Evolutionary conservation across 2,329 filamentous ascomycete species (phyloP).

Genomic region (Davidsoniella australis): DNA sequence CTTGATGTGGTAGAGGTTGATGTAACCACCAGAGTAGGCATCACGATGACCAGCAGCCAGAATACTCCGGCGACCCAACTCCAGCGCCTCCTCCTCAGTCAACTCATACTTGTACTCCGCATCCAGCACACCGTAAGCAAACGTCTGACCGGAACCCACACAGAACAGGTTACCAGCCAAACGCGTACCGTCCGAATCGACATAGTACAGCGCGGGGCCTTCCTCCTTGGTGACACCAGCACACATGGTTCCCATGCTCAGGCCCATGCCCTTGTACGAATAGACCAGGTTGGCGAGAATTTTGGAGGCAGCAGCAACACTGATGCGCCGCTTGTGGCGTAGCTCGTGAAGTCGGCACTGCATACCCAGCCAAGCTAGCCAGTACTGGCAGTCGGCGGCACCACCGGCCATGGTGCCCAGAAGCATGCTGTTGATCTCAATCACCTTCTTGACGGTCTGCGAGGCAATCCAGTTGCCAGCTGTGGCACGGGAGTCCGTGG

Average conservation of each 20-base stretch:
- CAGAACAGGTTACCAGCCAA: conserved; percentile 93
- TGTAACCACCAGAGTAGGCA: conserved; percentile 95
- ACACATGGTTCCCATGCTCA: conserved; percentile 99
- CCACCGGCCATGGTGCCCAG: conserved; percentile 97
- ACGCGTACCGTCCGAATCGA: conserved; percentile 89
- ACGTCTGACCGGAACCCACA: conserved; percentile 94
- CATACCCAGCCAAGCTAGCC: conserved; percentile 96
- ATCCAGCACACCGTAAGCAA: conserved; percentile 94
- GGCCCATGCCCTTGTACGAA: conserved; percentile 94
- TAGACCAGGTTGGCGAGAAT: conserved; percentile 97
- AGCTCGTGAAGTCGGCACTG: conserved; percentile 98
- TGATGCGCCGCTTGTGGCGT: conserved; percentile 96
- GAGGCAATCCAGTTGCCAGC: conserved; percentile 98
- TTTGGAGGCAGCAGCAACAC: conserved; percentile 91
- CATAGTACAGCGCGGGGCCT: conserved; percentile 95
- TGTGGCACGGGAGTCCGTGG: conserved; percentile 91
- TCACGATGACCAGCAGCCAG: conserved; percentile 91
- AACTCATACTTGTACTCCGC: conserved; percentile 89
- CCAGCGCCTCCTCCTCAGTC: conserved; percentile 70
- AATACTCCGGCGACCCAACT: conserved; percentile 82
- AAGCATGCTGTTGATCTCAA: conserved; percentile 90
- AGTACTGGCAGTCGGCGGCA: conserved; percentile 98
- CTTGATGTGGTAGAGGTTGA: conserved; percentile 98
- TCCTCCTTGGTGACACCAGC: conserved; percentile 90
- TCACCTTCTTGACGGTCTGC: conserved; percentile 99